These are phyloP conservation scores for Solanum gracilifrons DNA, from an alignment of 257 asterid species.

Conservation along the genomic window DNA sequence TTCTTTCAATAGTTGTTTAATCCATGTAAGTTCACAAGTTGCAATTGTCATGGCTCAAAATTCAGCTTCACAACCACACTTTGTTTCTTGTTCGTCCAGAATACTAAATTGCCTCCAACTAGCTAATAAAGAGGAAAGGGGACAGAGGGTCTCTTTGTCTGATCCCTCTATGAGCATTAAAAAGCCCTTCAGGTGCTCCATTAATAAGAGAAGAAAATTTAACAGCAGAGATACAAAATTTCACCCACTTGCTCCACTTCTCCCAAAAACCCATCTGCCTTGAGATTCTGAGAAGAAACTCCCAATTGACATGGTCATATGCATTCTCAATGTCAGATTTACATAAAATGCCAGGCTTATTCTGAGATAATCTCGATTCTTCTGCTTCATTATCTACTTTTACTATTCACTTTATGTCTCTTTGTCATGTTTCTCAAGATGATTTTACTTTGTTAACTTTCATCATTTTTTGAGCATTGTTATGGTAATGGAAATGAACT, in stretches of 20 bases:
- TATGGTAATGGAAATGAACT: not conserved
- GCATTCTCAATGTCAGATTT: not conserved
- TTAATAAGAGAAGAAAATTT: not conserved
- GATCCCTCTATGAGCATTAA: not conserved
- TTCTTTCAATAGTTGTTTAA: not conserved
- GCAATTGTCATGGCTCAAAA: not conserved
- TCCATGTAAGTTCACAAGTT: not conserved
- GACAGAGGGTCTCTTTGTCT: not conserved
- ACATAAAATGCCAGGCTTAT: not conserved
- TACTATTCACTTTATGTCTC: not conserved
- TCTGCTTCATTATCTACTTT: not conserved
- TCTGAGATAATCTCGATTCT: not conserved
- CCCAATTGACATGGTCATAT: not conserved
- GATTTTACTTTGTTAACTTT: not conserved
- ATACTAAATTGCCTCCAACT: not conserved
- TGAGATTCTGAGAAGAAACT: not conserved
- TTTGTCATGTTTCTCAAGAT: not conserved
- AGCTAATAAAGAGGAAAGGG: not conserved
- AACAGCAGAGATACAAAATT: not conserved
- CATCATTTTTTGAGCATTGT: not conserved
- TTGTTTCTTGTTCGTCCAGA: not conserved
- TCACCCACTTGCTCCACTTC: not conserved
- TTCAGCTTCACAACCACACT: not conserved
- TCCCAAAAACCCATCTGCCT: not conserved
- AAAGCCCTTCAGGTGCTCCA: not conserved